Percentiles rank a stretch among this genome's conserved stretches.
Conservation (phyloP, 495 filamentous ascomycete species). For the Lophiotrema nucula region DNA sequence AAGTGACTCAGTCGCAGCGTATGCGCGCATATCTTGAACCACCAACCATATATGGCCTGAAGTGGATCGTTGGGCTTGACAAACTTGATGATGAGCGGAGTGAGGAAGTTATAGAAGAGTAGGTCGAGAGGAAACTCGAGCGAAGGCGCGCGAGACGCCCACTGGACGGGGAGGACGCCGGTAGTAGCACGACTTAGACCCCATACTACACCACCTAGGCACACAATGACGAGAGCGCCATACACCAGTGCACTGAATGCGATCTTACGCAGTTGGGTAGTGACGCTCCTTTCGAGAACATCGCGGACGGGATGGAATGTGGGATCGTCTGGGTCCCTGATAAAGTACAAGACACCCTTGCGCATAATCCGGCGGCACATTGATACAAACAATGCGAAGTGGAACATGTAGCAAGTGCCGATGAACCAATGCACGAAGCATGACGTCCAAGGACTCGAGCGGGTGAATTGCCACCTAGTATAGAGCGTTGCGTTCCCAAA, state of each 20-base stretch:
- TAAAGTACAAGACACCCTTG: slow-evolving; percentile 93
- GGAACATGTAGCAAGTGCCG: slow-evolving; percentile 99
- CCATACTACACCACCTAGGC: slow-evolving; percentile 95
- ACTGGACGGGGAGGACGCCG: slow-evolving; percentile 82
- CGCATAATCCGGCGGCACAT: slow-evolving; percentile 99
- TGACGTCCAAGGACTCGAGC: slow-evolving; percentile 74
- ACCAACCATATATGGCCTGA: slow-evolving; percentile 87
- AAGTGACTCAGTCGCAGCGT: slow-evolving; percentile 82
- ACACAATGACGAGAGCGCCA: slow-evolving; percentile 86
- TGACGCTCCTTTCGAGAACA: slow-evolving; percentile 89
- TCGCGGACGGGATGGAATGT: slow-evolving; percentile 97
- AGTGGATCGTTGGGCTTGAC: slow-evolving; percentile 82
- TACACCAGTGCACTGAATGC: slow-evolving; percentile 94
- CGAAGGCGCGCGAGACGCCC: slow-evolving; percentile 84
- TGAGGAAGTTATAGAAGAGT: slow-evolving; percentile 92
- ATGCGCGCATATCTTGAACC: slow-evolving; percentile 87
- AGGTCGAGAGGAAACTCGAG: slow-evolving; percentile 94
- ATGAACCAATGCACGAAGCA: slow-evolving; percentile 99
- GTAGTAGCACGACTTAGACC: slow-evolving; percentile 65
- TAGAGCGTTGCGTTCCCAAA: slow-evolving; percentile 75
- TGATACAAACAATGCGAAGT: slow-evolving; percentile 96
- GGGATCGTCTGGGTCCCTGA: slow-evolving; percentile 96
- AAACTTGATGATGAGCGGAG: slow-evolving; percentile 77
- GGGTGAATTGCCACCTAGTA: slow-evolving; percentile 73
- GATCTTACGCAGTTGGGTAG: slow-evolving; percentile 94